Conservation (phyloP, 2,329 filamentous ascomycete genomes). For the Passalora sequoiae region DNA sequence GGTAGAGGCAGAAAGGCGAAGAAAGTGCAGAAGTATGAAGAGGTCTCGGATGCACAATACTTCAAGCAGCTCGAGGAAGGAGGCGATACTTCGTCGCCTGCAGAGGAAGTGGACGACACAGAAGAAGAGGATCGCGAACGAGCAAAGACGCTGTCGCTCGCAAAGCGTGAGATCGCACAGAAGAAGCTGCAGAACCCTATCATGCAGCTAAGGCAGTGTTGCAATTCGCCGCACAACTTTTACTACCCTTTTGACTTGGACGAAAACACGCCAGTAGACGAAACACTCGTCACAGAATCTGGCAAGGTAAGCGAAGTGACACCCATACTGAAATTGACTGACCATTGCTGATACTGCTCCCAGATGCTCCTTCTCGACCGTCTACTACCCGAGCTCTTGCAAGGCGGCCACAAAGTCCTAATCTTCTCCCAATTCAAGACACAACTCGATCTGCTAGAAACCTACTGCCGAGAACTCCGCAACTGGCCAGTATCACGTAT, state of each 20-base stretch:
- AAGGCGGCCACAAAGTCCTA: slow-evolving; percentile 76
- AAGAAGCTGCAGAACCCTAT: slow-evolving; percentile 93
- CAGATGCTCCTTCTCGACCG: slow-evolving; percentile 90
- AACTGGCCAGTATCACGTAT: slow-evolving; percentile 82
- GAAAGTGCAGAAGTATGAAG: slow-evolving; percentile 57
- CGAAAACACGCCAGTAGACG: slow-evolving; percentile 59
- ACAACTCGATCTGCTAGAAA: slow-evolving; percentile 82
- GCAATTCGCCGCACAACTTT: slow-evolving; percentile 93
- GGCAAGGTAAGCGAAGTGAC: too few species aligned
- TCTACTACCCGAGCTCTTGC: slow-evolving; percentile 69
- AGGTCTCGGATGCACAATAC: slow-evolving; percentile 78
- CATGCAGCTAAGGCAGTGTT: slow-evolving; percentile 85
- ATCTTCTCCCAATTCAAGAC: slow-evolving; percentile 97
- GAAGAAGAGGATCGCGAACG: slow-evolving; percentile 59
- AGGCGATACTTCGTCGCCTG: slow-evolving; percentile 43
- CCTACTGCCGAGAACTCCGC: slow-evolving; percentile 75
- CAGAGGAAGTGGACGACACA: slow-evolving; percentile 35
- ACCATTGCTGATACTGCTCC: too few species aligned
- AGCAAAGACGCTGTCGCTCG: slow-evolving; percentile 65
- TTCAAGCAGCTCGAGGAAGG: slow-evolving; percentile 66
- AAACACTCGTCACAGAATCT: slow-evolving; percentile 76
- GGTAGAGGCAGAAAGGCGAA: slow-evolving; percentile 49
- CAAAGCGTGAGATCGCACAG: slow-evolving; percentile 78
- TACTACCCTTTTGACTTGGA: slow-evolving; percentile 77
- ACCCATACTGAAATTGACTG: too few species aligned